phyloP scores from a whole-genome alignment of 768 basidiomycete species.

The Terana coerulea region DNA sequence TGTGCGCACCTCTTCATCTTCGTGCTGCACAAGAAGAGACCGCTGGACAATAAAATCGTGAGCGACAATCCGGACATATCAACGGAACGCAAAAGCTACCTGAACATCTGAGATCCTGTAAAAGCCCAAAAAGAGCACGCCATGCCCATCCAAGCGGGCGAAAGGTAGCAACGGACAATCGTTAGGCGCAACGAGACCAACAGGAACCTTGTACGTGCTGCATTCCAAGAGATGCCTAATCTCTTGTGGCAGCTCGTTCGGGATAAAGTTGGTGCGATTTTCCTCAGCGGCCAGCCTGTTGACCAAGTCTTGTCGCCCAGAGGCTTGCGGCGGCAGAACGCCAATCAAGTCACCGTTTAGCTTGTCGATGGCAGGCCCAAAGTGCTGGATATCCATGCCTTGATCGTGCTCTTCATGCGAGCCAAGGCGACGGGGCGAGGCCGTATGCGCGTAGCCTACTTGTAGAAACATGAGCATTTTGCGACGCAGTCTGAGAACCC shows the following conservation, averaged over 20 bases:
- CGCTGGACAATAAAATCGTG: background rate
- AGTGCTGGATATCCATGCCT: no score
- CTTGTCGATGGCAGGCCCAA: no score
- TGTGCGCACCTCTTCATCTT: background rate
- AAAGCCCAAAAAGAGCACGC: constrained; percentile 14
- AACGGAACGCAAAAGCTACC: background rate
- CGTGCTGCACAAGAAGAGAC: background rate
- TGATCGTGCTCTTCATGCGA: no score
- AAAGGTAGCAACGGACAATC: constrained; percentile 12
- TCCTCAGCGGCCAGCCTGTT: background rate
- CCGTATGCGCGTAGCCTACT: no score
- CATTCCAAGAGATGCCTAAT: constrained; percentile 12
- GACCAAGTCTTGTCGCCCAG: background rate
- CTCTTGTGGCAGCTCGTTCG: constrained; percentile 10
- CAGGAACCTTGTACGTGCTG: constrained; percentile 6
- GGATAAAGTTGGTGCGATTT: background rate
- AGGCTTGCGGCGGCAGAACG: background rate
- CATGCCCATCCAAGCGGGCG: constrained; percentile 7
- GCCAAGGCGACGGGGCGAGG: no score
- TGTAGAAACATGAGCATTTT: no score
- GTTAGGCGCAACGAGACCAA: constrained; percentile 8
- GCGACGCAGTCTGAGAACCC: no score
- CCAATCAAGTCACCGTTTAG: background rate
- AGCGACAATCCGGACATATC: background rate
- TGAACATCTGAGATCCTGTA: constrained; percentile 8